Evolutionary conservation across 2,329 filamentous ascomycete genomes (phyloP).

Genomic region (Colletotrichum chrysophilum): DNA sequence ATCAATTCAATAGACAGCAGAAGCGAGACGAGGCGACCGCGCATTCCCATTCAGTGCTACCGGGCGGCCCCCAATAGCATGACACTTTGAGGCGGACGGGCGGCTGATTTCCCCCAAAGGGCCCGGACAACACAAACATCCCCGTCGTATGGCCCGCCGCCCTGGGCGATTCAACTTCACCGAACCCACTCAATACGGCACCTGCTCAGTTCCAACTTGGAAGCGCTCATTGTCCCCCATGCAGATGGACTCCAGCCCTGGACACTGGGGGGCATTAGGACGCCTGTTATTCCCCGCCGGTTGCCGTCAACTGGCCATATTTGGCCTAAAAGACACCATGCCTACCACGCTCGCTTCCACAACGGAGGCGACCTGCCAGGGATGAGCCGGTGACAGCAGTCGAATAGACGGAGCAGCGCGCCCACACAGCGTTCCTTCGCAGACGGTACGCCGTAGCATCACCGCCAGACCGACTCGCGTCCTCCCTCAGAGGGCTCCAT

Average conservation of each 20-base stretch:
- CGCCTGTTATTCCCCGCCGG: slow-evolving; percentile 2
- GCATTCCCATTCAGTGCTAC: not conserved
- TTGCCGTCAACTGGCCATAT: not conserved
- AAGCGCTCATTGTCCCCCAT: not conserved
- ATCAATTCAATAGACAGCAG: not conserved
- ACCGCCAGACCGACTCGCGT: not conserved
- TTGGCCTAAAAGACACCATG: not conserved
- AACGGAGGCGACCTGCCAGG: slow-evolving; percentile 7
- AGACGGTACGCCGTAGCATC: not conserved
- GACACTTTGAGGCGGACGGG: not conserved
- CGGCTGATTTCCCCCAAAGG: not conserved
- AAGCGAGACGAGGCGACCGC: slow-evolving; percentile 2
- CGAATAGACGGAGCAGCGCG: not conserved
- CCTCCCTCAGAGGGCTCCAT: not conserved
- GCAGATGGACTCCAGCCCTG: not conserved
- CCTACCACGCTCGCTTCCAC: not conserved
- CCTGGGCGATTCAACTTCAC: slow-evolving; percentile 6
- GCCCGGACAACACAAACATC: not conserved
- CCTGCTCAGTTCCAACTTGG: not conserved
- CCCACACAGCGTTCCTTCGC: not conserved
- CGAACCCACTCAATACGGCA: slow-evolving; percentile 1
- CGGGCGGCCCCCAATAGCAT: slow-evolving; percentile 5
- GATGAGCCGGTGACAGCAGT: not conserved
- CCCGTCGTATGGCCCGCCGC: slow-evolving; percentile 3
- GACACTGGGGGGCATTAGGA: not conserved